These are phyloP conservation scores for Parasitella parasitica DNA, from an alignment of 371 early-diverging fungal genomes.

Conservation along the genomic window DNA sequence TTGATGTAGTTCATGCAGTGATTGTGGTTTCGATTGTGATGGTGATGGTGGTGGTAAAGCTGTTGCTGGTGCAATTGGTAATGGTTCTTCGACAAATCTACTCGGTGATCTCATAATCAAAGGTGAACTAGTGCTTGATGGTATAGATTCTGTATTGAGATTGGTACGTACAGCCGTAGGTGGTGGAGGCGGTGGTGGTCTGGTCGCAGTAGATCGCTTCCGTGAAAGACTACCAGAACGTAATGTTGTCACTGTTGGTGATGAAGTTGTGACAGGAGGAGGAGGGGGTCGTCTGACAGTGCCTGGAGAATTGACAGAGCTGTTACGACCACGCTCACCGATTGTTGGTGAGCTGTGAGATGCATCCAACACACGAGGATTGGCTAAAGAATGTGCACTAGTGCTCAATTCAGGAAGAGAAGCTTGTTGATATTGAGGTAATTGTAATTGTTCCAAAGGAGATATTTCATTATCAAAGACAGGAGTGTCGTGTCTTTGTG, in stretches of 20 bases:
- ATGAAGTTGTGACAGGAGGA: slow-evolving; percentile 4
- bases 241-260: not conserved
- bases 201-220: slow-evolving; percentile 9
- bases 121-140: not conserved
- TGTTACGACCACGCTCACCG: not conserved
- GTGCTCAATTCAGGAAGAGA: not conserved
- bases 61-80: not conserved
- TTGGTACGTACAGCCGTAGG: slow-evolving; percentile 1
- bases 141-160: not conserved
- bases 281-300: slow-evolving; percentile 5
- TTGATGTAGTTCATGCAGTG: not conserved
- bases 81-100: not conserved
- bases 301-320: not conserved
- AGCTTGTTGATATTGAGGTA: not conserved
- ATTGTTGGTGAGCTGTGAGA: not conserved
- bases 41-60: not conserved
- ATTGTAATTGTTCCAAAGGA: not conserved
- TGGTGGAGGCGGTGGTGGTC: slow-evolving; percentile 2
- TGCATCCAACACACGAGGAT: not conserved
- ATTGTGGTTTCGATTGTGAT: not conserved
- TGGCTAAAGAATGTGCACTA: not conserved
- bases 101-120: not conserved
- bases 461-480: not conserved
- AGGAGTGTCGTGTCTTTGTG: not conserved
- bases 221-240: not conserved